A percentile compares a stretch with the other conserved stretches of the same genome.
These are phyloP conservation scores for Thraustochytrium sp. DNA, from an alignment of 352 stramenopile genomes.

Conservation along the genomic window DNA sequence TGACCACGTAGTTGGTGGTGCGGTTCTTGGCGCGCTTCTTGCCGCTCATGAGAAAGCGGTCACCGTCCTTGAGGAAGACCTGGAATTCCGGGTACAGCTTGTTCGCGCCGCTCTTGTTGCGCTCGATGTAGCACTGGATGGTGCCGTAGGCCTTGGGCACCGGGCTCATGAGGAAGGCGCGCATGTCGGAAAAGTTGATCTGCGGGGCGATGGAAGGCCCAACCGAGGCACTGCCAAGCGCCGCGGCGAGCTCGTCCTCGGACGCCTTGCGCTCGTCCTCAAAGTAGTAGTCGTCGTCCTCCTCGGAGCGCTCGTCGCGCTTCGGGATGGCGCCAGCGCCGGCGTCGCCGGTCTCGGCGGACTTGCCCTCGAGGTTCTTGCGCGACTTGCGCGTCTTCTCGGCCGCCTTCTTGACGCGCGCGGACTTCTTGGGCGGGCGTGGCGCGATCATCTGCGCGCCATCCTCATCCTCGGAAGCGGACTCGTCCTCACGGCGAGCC, in stretches of 20 bases:
- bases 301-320: neutral
- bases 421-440: neutral
- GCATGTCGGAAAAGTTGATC: conserved; percentile 52
- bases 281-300: neutral
- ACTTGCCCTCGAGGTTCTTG: neutral
- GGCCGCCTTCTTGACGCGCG: neutral
- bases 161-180: conserved; percentile 59
- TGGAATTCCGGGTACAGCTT: conserved; percentile 77
- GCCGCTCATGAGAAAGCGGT: conserved; percentile 89
- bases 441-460: neutral
- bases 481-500: neutral
- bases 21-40: conserved; percentile 93
- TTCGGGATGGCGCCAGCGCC: too few relatives aligned
- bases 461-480: neutral
- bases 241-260: neutral
- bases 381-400: neutral
- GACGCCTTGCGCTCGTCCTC: neutral
- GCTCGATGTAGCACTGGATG: conserved; percentile 87
- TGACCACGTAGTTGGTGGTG: conserved; percentile 94
- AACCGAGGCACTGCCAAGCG: neutral
- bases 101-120: conserved; percentile 79
- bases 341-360: neutral
- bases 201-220: neutral
- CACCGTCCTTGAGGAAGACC: conserved; percentile 73
- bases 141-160: conserved; percentile 76